Conservation (phyloP, 805 yeast species). For the Ogataea siamensis region DNA sequence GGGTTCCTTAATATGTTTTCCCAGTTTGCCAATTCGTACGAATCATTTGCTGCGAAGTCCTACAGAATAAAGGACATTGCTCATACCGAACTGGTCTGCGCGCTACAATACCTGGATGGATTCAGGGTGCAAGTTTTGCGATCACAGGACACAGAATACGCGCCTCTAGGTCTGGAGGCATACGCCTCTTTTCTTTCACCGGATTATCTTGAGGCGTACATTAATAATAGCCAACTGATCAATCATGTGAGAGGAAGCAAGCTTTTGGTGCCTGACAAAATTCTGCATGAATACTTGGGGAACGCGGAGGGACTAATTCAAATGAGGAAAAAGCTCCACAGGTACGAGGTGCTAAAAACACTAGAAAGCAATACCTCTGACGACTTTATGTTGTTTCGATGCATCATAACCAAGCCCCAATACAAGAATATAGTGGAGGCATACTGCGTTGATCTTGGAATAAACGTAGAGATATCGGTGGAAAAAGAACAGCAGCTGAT, state of each 20-base stretch:
- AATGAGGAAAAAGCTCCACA: slow-evolving; percentile 18
- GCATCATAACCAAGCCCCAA: slow-evolving; percentile 41
- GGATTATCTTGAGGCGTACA: slow-evolving; percentile 27
- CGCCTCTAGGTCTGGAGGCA: slow-evolving; percentile 29
- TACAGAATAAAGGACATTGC: slow-evolving; percentile 21
- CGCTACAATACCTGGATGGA: slow-evolving; percentile 22
- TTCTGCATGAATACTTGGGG: slow-evolving; percentile 11
- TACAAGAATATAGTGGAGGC: slow-evolving; percentile 37
- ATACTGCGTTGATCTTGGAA: slow-evolving; percentile 46
- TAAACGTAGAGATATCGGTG: slow-evolving; percentile 43
- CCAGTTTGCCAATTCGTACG: slow-evolving; percentile 29
- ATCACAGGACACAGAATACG: slow-evolving; percentile 21
- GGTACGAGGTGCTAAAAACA: slow-evolving; percentile 16
- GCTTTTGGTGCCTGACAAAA: slow-evolving; percentile 6
- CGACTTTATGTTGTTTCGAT: slow-evolving; percentile 34
- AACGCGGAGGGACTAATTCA: slow-evolving; percentile 29
- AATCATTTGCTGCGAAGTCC: slow-evolving; percentile 21
- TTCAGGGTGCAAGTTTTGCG: slow-evolving; percentile 20
- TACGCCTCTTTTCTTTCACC: slow-evolving; percentile 30
- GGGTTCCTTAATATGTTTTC: slow-evolving; percentile 30
- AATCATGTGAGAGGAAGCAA: slow-evolving; percentile 36
- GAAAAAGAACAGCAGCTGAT: slow-evolving; percentile 26
- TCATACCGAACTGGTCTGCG: slow-evolving; percentile 24
- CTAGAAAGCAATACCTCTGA: slow-evolving; percentile 11
- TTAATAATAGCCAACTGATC: slow-evolving; percentile 34